A percentile compares a stretch with the other conserved stretches of the same genome.
Conservation (phyloP, 1,139 yeast species). For the Arxiozyma slooffiae region DNA sequence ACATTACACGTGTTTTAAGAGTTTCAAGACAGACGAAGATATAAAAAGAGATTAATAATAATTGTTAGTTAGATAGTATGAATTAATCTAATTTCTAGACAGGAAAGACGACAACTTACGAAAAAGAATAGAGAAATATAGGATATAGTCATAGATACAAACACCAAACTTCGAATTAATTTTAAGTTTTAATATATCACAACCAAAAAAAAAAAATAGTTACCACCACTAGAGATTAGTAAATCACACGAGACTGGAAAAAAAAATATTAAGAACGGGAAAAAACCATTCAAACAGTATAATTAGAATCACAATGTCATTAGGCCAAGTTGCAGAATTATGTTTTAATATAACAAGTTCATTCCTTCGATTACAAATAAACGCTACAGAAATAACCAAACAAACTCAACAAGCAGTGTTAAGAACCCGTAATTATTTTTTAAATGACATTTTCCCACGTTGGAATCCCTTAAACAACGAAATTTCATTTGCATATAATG, state of each 20-base stretch:
- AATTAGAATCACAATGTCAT: conserved; percentile 6
- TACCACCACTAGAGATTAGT: background rate
- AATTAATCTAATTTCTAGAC: too few relatives aligned
- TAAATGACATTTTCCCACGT: conserved; percentile 22
- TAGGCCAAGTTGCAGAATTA: conserved; percentile 18
- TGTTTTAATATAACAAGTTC: conserved; percentile 25
- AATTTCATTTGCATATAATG: conserved; percentile 30
- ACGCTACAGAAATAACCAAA: conserved; percentile 13
- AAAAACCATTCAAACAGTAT: background rate
- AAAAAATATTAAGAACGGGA: too few relatives aligned
- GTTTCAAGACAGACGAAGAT: background rate
- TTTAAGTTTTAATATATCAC: too few relatives aligned
- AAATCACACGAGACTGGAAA: too few relatives aligned
- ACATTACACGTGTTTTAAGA: background rate
- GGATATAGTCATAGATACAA: background rate
- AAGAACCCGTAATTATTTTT: conserved; percentile 17
- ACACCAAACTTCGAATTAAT: background rate
- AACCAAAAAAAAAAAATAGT: too few relatives aligned
- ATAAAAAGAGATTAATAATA: too few relatives aligned
- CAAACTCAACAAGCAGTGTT: conserved; percentile 26
- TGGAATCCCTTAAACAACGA: conserved; percentile 28
- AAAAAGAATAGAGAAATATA: background rate
- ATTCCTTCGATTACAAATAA: conserved; percentile 12
- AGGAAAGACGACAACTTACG: background rate
- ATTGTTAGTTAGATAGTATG: background rate